Conservation (phyloP, 345 rosid species). For the Psidium guajava region DNA sequence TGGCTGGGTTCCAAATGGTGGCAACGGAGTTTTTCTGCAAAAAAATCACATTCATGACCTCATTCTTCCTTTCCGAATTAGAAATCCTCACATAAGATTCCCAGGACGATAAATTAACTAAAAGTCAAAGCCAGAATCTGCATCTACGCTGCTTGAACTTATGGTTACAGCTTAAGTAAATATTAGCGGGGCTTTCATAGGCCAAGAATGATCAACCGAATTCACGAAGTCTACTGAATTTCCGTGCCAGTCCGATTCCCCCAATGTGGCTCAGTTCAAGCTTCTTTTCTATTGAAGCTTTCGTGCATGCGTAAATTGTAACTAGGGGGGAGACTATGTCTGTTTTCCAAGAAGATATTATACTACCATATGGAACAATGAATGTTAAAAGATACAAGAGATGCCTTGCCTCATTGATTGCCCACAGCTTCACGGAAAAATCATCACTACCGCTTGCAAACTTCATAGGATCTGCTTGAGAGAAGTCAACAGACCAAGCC, state of each 20-base stretch:
- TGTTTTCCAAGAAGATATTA: not conserved
- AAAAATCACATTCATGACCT: not conserved
- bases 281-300: not conserved
- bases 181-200: not conserved
- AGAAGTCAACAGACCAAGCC: conserved; percentile 96
- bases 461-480: conserved; percentile 62
- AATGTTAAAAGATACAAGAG: not conserved
- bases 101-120: not conserved
- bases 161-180: not conserved
- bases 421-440: conserved; percentile 81
- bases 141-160: not conserved
- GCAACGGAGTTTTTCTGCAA: conserved; percentile 64
- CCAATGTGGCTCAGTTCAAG: not conserved
- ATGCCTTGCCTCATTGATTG: conserved; percentile 52
- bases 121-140: not conserved
- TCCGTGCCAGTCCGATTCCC: not conserved
- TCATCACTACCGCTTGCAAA: conserved; percentile 95
- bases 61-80: not conserved
- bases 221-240: not conserved
- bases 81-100: not conserved
- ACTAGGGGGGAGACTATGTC: not conserved
- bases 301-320: not conserved
- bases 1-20: conserved; percentile 64
- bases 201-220: not conserved
- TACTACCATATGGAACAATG: not conserved